Evolutionary conservation across 169 alveolate species (phyloP), one percentile per base, ranked within the genome.

Genomic region (Eimeria acervulina): DNA sequence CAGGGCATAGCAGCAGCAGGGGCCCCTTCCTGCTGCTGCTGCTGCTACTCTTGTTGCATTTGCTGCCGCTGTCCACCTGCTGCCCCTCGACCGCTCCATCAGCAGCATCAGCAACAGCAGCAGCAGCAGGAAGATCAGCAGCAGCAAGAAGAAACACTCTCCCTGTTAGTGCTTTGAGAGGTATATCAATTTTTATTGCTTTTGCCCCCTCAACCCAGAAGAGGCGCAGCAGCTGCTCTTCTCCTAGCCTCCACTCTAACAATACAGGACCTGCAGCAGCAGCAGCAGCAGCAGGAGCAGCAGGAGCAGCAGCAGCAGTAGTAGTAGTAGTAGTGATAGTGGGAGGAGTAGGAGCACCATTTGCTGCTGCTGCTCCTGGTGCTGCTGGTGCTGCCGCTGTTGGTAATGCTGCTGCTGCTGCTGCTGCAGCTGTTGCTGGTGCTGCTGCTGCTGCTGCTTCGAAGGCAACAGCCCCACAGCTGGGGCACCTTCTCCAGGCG

Each of bases 361-460:
- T 47, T 72, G 52, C 52, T 36, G 17, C 47, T 72, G 52, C 83
- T 72, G 47, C n/a, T 72, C 52, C 51, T 72, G 83, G 2, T 72
- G 83, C 52, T 72, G 52, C 12, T 72, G 83, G 28, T 72, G 83
- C 52, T 36, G 47, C 28, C 36, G 83, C 28, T 72, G 83, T 68
- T 78, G 89, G 13, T 42, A 68, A 38, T 44, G 89, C 89, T 78
- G 40, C 8, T 23, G 68, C 40, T 78, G 59, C 68, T 40, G 40
- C 44, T 38, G 89, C 38, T 42, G 63, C 89, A 23, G 63, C 31
- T 42, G 89, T 21, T 78, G 89, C 89, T 78, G 42, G 8, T 42
- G 89, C 26, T 40, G 63, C 68, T 38, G 89, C 89, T 38, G 89
- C 66, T 40, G 89, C 89, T 78, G 87, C 59, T 38, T 76, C 87